Conservation (phyloP, 2,329 filamentous ascomycete species). For the Cercospora sp. region DNA sequence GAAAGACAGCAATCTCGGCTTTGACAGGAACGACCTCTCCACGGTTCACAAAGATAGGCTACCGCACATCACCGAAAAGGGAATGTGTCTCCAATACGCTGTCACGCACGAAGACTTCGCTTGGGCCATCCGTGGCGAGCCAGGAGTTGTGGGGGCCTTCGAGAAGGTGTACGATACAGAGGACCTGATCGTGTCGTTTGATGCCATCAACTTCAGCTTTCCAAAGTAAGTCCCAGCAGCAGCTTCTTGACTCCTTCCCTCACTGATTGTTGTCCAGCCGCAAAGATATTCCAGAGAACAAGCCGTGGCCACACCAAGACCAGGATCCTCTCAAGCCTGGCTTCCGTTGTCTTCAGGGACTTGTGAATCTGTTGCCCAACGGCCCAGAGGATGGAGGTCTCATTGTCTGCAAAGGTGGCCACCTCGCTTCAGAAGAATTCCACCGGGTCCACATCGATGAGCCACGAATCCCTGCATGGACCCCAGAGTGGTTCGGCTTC, state of each 20-base stretch:
- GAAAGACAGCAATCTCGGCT: slow-evolving; percentile 39
- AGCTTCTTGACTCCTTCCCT: background rate
- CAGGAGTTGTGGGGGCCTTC: slow-evolving; percentile 50
- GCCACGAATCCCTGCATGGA: slow-evolving; percentile 36
- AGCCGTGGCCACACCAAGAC: slow-evolving; percentile 51
- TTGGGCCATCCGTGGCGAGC: slow-evolving; percentile 52
- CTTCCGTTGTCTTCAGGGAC: slow-evolving; percentile 54
- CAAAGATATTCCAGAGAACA: slow-evolving; percentile 41
- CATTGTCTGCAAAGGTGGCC: slow-evolving; percentile 40
- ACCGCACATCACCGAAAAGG: slow-evolving; percentile 49
- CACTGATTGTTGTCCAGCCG: slow-evolving; percentile 33
- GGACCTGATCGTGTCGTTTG: slow-evolving; percentile 53
- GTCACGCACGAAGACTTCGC: slow-evolving; percentile 53
- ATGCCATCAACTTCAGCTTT: slow-evolving; percentile 50
- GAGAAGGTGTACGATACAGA: slow-evolving; percentile 49
- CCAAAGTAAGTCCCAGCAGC: too few relatives aligned
- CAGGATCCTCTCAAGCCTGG: slow-evolving; percentile 48
- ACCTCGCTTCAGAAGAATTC: slow-evolving; percentile 39
- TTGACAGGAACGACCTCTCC: slow-evolving; percentile 39
- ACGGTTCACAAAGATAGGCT: slow-evolving; percentile 41
- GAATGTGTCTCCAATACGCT: slow-evolving; percentile 51
- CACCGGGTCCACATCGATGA: slow-evolving; percentile 34
- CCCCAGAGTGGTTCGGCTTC: slow-evolving; percentile 40
- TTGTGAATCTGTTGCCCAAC: slow-evolving; percentile 49
- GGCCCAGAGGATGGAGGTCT: slow-evolving; percentile 43